These are phyloP conservation scores for Dalbergia cultrata DNA, from an alignment of 306 rosid genomes.

Conservation along the genomic window DNA sequence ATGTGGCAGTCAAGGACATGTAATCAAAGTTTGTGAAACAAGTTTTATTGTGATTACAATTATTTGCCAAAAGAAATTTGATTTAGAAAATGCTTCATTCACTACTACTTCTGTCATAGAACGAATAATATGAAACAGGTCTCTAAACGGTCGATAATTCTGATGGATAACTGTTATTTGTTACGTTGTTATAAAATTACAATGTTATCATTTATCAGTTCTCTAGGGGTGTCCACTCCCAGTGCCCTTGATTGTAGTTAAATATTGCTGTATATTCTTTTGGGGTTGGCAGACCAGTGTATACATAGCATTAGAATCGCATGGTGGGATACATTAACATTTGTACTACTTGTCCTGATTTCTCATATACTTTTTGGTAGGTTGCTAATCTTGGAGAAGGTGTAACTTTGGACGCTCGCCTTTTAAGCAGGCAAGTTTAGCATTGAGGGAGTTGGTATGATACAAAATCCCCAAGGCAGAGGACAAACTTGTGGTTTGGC, in stretches of 20 bases:
- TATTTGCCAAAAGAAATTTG: background rate
- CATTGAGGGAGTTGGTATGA: slow-evolving; percentile 13
- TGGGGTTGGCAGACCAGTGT: background rate
- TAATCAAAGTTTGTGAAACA: background rate
- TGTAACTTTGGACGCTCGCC: slow-evolving; percentile 87
- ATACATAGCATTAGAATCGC: background rate
- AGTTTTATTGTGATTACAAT: background rate
- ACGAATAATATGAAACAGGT: background rate
- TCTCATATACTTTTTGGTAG: slow-evolving; percentile 46
- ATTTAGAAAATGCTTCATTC: background rate
- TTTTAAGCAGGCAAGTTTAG: slow-evolving; percentile 79
- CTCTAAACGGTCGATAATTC: background rate
- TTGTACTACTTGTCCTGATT: background rate
- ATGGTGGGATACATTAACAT: background rate
- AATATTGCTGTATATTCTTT: background rate
- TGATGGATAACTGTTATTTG: background rate
- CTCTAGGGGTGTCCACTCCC: background rate
- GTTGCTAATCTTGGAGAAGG: slow-evolving; percentile 90
- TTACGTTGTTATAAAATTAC: background rate
- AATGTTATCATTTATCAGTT: background rate
- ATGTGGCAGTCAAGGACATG: background rate
- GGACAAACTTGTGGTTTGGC: slow-evolving; percentile 32
- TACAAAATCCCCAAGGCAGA: slow-evolving; percentile 12
- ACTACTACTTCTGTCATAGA: background rate
- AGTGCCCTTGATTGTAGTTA: no score